These are phyloP conservation scores for Hymenoscyphus occultus DNA, from an alignment of 2,329 filamentous ascomycete genomes.

Conservation along the genomic window DNA sequence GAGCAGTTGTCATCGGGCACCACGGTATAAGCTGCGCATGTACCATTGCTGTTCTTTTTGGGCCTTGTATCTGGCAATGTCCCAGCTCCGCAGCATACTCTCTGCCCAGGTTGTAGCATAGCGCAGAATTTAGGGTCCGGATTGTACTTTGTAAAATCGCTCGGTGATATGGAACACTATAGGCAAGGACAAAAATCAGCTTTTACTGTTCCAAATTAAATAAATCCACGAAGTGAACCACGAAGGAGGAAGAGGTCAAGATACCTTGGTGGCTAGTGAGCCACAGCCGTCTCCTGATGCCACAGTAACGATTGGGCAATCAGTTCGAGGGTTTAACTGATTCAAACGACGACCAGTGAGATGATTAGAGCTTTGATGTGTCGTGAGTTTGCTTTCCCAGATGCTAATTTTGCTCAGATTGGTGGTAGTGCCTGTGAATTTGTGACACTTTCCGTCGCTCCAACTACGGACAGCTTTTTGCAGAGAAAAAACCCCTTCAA, in stretches of 20 bases:
- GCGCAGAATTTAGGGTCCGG: constrained; percentile 30
- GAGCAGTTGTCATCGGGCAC: constrained; percentile 38
- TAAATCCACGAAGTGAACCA: neutral
- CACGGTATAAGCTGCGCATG: constrained; percentile 39
- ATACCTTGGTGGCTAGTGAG: neutral
- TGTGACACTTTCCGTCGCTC: neutral
- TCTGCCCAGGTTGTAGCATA: constrained; percentile 28
- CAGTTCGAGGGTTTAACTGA: neutral
- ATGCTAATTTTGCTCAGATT: neutral
- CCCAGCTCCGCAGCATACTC: constrained; percentile 38
- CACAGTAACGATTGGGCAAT: neutral
- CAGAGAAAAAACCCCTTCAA: neutral
- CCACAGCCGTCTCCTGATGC: neutral
- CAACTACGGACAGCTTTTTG: neutral
- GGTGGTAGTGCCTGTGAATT: neutral
- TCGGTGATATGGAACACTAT: neutral
- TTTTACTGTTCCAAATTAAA: too few relatives aligned
- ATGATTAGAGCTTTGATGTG: neutral
- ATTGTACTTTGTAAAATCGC: constrained; percentile 40
- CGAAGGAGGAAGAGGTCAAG: neutral
- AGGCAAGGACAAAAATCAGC: neutral
- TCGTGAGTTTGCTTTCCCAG: neutral
- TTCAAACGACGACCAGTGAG: neutral
- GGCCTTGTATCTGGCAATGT: constrained; percentile 36
- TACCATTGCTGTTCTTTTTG: constrained; percentile 36